A percentile compares a stretch with the other conserved stretches of the same genome.
These are phyloP conservation scores for Candida railenensis DNA, from an alignment of 805 yeast species.

Conservation along the genomic window DNA sequence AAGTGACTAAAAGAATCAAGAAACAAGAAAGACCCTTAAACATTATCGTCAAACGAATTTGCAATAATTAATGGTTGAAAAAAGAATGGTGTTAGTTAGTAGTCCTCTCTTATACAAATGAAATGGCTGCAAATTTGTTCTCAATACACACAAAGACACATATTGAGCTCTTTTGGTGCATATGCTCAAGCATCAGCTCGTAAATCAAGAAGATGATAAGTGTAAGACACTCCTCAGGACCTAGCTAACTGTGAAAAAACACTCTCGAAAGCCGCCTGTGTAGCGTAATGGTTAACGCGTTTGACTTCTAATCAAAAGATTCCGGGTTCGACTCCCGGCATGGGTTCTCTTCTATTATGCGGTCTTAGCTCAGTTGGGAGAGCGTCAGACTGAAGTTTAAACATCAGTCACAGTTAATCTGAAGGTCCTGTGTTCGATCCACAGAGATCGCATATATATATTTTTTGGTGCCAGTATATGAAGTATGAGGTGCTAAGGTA, in stretches of 20 bases:
- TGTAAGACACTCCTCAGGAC: background rate
- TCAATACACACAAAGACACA: too few relatives aligned
- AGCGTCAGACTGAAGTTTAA: constrained; percentile 35
- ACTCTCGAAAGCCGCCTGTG: constrained; percentile 39
- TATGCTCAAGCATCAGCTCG: too few relatives aligned
- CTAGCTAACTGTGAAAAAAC: background rate
- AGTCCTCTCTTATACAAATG: too few relatives aligned
- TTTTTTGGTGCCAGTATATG: background rate
- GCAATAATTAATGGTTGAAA: background rate
- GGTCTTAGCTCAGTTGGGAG: constrained; percentile 41
- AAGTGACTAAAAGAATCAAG: background rate
- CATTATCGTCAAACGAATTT: background rate
- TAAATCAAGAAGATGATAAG: too few relatives aligned
- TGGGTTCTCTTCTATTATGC: constrained; percentile 30
- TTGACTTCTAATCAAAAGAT: constrained; percentile 66
- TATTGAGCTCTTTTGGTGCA: too few relatives aligned
- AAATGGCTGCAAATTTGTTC: too few relatives aligned
- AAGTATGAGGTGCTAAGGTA: background rate
- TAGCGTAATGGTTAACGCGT: constrained; percentile 69
- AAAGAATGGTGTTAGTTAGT: too few relatives aligned
- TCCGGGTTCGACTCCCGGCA: constrained; percentile 62
- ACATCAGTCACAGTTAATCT: constrained; percentile 21
- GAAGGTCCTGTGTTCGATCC: constrained; percentile 32
- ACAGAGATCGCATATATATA: constrained; percentile 22
- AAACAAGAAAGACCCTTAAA: background rate